These are phyloP conservation scores for Vachellia pachyceras DNA, from an alignment of 306 rosid species.

Conservation along the genomic window DNA sequence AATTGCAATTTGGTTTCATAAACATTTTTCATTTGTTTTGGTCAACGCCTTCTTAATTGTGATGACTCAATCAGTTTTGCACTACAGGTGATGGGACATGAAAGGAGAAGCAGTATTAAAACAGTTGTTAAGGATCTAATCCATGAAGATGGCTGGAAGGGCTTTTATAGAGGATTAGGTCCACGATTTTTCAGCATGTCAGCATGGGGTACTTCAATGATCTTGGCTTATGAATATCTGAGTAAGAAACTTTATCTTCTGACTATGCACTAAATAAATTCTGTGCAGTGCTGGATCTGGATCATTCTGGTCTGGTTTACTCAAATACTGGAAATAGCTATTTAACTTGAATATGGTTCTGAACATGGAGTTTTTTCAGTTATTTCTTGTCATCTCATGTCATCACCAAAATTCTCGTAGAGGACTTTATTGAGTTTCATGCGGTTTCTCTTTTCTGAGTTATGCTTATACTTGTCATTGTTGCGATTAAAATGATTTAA, in stretches of 20 bases:
- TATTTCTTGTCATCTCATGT: slow-evolving; percentile 22
- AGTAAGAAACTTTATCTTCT: slow-evolving; percentile 59
- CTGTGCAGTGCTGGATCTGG: slow-evolving; percentile 9
- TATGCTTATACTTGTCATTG: background rate
- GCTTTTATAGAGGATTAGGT: slow-evolving; percentile 92
- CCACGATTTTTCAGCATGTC: slow-evolving; percentile 97
- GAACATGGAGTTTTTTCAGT: background rate
- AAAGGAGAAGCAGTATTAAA: slow-evolving; percentile 63
- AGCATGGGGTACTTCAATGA: slow-evolving; percentile 98
- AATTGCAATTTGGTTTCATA: slow-evolving; percentile 10
- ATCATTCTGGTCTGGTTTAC: slow-evolving; percentile 2
- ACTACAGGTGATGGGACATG: slow-evolving; percentile 79
- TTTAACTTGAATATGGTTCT: background rate
- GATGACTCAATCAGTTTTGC: slow-evolving; percentile 40
- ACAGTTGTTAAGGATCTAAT: slow-evolving; percentile 76
- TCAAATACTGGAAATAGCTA: slow-evolving; percentile 9
- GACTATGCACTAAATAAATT: slow-evolving; percentile 23
- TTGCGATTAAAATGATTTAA: background rate
- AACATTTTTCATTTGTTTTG: slow-evolving; percentile 11
- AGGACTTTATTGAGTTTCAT: background rate
- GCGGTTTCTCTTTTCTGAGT: background rate
- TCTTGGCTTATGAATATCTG: slow-evolving; percentile 86
- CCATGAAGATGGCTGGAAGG: slow-evolving; percentile 90
- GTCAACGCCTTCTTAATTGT: slow-evolving; percentile 22
- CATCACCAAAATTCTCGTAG: background rate